These are phyloP conservation scores for Kodamaea kaohsiungensis DNA, from an alignment of 805 yeast genomes.

Conservation along the genomic window DNA sequence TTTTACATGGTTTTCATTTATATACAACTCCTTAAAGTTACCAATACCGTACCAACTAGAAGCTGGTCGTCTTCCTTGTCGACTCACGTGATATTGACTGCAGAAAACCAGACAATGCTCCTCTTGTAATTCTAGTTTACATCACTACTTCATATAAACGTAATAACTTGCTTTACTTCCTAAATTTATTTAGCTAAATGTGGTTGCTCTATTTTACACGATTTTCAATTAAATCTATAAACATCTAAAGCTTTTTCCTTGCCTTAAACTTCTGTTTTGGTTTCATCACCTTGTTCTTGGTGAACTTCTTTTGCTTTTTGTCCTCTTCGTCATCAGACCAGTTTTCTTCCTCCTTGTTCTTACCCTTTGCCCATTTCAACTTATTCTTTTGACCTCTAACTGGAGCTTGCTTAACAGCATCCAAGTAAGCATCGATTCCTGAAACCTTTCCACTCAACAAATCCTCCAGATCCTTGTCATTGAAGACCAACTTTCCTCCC, in stretches of 20 bases:
- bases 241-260: slow-evolving; percentile 62
- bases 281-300: slow-evolving; percentile 30
- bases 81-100: background rate
- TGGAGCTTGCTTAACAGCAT: slow-evolving; percentile 92
- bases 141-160: background rate
- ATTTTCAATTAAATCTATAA: background rate
- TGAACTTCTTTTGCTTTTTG: slow-evolving; percentile 17
- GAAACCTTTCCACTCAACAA: slow-evolving; percentile 39
- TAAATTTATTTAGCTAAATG: background rate
- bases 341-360: slow-evolving; percentile 49
- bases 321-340: slow-evolving; percentile 51
- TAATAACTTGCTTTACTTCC: background rate
- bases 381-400: slow-evolving; percentile 90
- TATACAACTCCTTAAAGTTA: no score
- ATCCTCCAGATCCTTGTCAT: slow-evolving; percentile 45
- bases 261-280: slow-evolving; percentile 56
- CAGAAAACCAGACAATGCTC: background rate
- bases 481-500: slow-evolving; percentile 70
- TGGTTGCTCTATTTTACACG: background rate
- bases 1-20: no score
- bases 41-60: no score
- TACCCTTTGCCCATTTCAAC: slow-evolving; percentile 78
- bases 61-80: no score
- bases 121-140: no score
- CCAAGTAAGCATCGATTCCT: slow-evolving; percentile 90